Evolutionary conservation across 257 asterid genomes (phyloP), one percentile per base, ranked within the genome.

Genomic region (Solanum dulcamara): DNA sequence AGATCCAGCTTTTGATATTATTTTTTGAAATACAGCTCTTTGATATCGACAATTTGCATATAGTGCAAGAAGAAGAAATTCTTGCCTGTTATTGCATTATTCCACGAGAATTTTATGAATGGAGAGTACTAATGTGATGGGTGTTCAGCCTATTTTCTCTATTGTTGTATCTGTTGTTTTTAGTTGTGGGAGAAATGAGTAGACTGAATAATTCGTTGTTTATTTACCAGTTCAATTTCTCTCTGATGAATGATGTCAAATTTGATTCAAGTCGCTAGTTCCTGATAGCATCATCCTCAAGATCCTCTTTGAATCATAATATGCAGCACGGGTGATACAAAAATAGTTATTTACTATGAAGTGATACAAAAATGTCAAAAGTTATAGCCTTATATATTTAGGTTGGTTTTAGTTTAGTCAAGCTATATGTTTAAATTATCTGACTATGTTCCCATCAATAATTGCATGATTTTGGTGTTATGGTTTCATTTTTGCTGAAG

Each of bases 401-500:
- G 59, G 26, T 44, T 75, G 59, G 44, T 75, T 75, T 46, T 75
- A 75, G 82, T 44, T 44, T 8, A 28, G 38, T 28, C 24, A 48
- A 44, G 82, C 38, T 2, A 46, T 77, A 28, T 46, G 18, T 44
- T 26, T 77, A 15, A 46, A 46, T 28, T 77, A 6, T 59, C 26
- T 30, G 38, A 24, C 51, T 32, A 35, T 81, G 70, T 81, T 66
- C 67, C 40, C 59, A 64, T 53, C 26, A 70, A 37, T 37, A 18
- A 17, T 30, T 50, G 72, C 68, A 46, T 35, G 13, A 6, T 5
- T 37, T 28, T 42, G 12, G 85, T 48, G 80, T 44, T 82, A 66
- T 88, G 72, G 42, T 81, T 66, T 67, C 40, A 55, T 48, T 53
- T 77, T 42, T 51, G 70, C 86, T 90, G 60, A 83, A 86, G 57